Percentiles rank a stretch among this genome's conserved stretches.
Evolutionary conservation across 2,329 filamentous ascomycete genomes (phyloP).

Genomic region (Aureobasidium sp.): DNA sequence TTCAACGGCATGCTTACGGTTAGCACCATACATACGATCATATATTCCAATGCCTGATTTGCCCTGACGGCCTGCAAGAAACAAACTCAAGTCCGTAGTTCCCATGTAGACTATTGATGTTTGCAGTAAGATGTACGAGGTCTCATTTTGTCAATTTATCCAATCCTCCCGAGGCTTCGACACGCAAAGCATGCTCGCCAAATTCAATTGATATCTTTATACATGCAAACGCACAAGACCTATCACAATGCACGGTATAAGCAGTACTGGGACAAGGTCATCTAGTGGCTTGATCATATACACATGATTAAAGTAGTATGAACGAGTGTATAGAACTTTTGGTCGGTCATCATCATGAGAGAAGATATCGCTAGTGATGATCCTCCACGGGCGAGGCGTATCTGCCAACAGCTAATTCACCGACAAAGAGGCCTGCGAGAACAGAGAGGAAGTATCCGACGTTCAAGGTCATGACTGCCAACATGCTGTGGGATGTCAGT

Average conservation of each 20-base stretch:
- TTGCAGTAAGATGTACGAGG: background rate
- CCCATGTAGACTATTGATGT: background rate
- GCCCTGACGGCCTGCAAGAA: background rate
- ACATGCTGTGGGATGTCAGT: constrained; percentile 55
- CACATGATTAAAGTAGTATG: background rate
- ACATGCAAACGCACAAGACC: background rate
- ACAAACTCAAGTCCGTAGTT: constrained; percentile 7
- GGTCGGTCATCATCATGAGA: background rate
- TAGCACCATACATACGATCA: background rate
- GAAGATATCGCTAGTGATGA: background rate
- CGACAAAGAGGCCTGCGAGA: constrained; percentile 74
- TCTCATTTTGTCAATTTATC: background rate
- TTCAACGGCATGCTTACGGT: background rate
- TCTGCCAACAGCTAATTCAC: constrained; percentile 72
- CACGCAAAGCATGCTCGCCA: background rate
- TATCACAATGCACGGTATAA: background rate
- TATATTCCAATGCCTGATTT: background rate
- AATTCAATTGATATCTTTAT: background rate
- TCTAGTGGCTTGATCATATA: background rate
- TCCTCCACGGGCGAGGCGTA: constrained; percentile 43
- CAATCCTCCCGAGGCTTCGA: background rate
- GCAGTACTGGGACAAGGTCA: background rate
- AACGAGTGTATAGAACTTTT: constrained; percentile 1
- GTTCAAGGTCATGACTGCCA: constrained; percentile 87
- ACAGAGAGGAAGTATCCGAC: constrained; percentile 77